Percentiles rank a stretch among this genome's conserved stretches.
phyloP scores from a whole-genome alignment of 305 asterid genomes.

The Plantago coronopus region DNA sequence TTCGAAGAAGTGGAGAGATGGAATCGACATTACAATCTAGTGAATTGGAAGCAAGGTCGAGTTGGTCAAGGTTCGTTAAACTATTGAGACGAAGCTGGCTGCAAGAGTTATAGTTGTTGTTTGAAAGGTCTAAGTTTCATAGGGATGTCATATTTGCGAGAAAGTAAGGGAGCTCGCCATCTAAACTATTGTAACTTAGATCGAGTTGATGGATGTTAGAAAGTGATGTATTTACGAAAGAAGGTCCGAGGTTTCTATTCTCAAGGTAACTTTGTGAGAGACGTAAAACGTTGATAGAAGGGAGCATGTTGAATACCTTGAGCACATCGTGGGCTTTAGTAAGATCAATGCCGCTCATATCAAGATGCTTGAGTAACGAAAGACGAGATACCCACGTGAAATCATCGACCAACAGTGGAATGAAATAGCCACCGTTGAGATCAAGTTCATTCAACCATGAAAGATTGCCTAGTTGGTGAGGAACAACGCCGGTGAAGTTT shows the following conservation, averaged over 20 bases:
- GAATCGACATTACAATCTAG: not conserved
- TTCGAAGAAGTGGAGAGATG: not conserved
- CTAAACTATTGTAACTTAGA: too few relatives aligned
- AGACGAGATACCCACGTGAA: constrained; percentile 12
- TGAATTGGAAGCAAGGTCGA: not conserved
- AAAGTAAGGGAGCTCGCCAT: too few relatives aligned
- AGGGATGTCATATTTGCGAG: too few relatives aligned
- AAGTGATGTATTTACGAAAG: not conserved
- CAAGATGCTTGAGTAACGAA: constrained; percentile 10
- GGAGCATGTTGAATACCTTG: constrained; percentile 15
- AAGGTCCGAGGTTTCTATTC: constrained; percentile 2
- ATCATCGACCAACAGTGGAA: not conserved
- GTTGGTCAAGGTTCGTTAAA: not conserved
- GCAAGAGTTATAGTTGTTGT: too few relatives aligned
- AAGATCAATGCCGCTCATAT: constrained; percentile 7
- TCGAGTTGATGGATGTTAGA: too few relatives aligned
- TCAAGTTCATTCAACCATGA: constrained; percentile 6
- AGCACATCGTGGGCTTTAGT: not conserved
- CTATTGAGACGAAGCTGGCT: too few relatives aligned
- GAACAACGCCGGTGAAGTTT: constrained; percentile 2
- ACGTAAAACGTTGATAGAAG: not conserved
- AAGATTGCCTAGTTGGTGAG: constrained; percentile 18
- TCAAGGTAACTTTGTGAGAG: not conserved
- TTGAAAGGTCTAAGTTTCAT: too few relatives aligned
- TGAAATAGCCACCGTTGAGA: not conserved